phyloP scores from a whole-genome alignment of 768 basidiomycete genomes.

The Lentinula sp. region DNA sequence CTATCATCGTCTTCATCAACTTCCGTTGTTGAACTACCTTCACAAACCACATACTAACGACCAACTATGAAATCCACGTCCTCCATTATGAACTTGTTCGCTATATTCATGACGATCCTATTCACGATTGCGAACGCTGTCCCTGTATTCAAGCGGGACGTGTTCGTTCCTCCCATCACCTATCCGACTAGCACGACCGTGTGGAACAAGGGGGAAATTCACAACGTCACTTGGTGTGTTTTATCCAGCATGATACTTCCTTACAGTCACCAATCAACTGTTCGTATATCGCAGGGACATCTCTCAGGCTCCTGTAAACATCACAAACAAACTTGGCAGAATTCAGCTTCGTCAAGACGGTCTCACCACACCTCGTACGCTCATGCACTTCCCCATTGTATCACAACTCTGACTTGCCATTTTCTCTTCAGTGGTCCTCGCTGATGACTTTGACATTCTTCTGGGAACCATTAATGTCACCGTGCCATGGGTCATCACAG shows the following conservation, averaged over 20 bases:
- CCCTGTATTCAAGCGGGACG: neutral
- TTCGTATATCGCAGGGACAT: slow-evolving; percentile 23
- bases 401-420: neutral
- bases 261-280: neutral
- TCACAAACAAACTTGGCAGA: slow-evolving; percentile 36
- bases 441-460: slow-evolving; percentile 20
- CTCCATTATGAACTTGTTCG: neutral
- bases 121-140: neutral
- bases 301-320: slow-evolving; percentile 30
- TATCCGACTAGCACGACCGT: neutral
- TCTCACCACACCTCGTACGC: slow-evolving; percentile 17
- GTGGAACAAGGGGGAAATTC: neutral
- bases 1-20: neutral
- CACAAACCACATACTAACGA: neutral
- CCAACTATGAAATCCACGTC: neutral
- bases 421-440: slow-evolving; percentile 17
- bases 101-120: neutral
- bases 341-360: slow-evolving; percentile 30
- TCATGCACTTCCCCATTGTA: neutral
- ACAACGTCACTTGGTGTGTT: neutral
- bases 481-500: slow-evolving; percentile 22
- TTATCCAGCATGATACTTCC: neutral
- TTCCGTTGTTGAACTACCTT: neutral
- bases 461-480: slow-evolving; percentile 17
- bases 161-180: neutral